These are phyloP conservation scores for Fragosphaeria purpurea DNA, from an alignment of 2,329 filamentous ascomycete species.

Conservation along the genomic window DNA sequence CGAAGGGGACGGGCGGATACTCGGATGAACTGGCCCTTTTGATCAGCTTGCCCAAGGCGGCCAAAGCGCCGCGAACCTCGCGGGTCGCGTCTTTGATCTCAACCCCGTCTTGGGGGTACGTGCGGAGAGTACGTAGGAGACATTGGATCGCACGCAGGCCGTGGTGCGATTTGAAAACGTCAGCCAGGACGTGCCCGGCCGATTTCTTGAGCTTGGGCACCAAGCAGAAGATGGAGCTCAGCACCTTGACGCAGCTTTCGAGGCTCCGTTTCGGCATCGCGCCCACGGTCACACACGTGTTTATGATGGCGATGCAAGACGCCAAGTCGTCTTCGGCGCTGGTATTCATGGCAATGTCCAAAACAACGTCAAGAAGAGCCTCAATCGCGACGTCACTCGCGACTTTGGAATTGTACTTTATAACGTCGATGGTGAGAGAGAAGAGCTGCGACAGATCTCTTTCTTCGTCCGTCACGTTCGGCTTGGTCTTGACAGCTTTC, in stretches of 20 bases:
- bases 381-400: slow-evolving; percentile 53
- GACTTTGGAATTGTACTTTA: slow-evolving; percentile 66
- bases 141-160: slow-evolving; percentile 59
- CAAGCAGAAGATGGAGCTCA: slow-evolving; percentile 62
- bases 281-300: slow-evolving; percentile 62
- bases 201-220: slow-evolving; percentile 50
- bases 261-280: slow-evolving; percentile 55
- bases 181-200: slow-evolving; percentile 60
- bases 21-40: slow-evolving; percentile 48
- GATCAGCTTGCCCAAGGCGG: slow-evolving; percentile 53
- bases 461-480: slow-evolving; percentile 40
- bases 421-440: slow-evolving; percentile 53
- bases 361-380: slow-evolving; percentile 49
- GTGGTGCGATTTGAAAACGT: slow-evolving; percentile 64
- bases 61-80: slow-evolving; percentile 52
- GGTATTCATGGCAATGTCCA: slow-evolving; percentile 60
- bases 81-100: slow-evolving; percentile 42
- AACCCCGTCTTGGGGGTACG: slow-evolving; percentile 33
- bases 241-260: slow-evolving; percentile 55
- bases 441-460: slow-evolving; percentile 56
- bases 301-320: slow-evolving; percentile 57
- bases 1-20: slow-evolving; percentile 49
- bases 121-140: slow-evolving; percentile 51
- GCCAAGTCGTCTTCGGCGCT: slow-evolving; percentile 54
- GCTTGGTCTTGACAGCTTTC: slow-evolving; percentile 30